phyloP scores from a whole-genome alignment of 176 grass and related monocot genomes.

The Alloteropsis semialata region DNA sequence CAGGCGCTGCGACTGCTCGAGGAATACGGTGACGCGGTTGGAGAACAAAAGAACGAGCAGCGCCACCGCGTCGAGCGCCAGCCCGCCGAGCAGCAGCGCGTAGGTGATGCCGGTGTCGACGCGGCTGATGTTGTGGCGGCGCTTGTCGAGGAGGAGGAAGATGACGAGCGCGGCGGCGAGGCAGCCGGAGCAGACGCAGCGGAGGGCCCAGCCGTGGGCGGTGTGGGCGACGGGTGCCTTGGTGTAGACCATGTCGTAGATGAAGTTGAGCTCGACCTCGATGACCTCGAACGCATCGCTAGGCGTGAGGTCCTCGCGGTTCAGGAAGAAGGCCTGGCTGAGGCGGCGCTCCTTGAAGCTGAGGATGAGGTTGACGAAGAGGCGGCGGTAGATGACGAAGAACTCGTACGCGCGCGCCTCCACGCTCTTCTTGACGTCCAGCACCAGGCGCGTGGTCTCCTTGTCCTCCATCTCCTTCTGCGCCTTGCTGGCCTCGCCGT shows the following conservation, averaged over 20 bases:
- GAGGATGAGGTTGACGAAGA: too few species aligned
- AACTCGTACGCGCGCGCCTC: too few species aligned
- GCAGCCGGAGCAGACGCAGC: constrained; percentile 21
- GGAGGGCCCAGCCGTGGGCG: constrained; percentile 1
- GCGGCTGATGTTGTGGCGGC: neutral
- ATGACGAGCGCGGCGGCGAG: constrained; percentile 2
- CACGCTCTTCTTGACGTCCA: too few species aligned
- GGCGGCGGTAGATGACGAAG: too few species aligned
- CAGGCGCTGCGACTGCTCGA: neutral
- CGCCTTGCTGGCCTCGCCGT: too few species aligned
- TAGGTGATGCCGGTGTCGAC: constrained; percentile 47
- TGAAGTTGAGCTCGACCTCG: constrained; percentile 33
- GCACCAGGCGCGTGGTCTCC: too few species aligned
- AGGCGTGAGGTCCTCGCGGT: neutral
- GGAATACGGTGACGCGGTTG: neutral
- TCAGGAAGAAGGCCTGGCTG: neutral
- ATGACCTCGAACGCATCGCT: neutral
- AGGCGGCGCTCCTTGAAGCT: neutral
- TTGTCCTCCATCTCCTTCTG: too few species aligned
- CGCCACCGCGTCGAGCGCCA: constrained; percentile 17
- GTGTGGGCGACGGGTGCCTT: constrained; percentile 21
- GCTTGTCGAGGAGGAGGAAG: constrained; percentile 25
- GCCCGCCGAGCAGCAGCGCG: constrained; percentile 36
- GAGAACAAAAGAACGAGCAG: constrained; percentile 34
- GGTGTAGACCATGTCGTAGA: constrained; percentile 45